These are phyloP conservation scores for Heliocybe sulcata DNA, from an alignment of 1,284 basidiomycete species.

Conservation along the genomic window DNA sequence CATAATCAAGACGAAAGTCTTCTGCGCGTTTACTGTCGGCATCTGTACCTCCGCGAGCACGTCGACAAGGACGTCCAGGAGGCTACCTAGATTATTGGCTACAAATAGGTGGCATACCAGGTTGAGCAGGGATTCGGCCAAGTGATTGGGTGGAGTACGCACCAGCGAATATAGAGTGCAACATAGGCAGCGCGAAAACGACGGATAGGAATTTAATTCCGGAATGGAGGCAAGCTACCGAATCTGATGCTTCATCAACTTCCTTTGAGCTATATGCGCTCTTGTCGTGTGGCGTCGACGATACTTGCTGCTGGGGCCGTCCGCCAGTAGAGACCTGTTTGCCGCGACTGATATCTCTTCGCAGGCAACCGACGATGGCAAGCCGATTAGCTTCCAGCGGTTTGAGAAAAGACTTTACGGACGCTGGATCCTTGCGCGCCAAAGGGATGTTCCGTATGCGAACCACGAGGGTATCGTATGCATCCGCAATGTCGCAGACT, in stretches of 20 bases:
- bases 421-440: not conserved
- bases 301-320: not conserved
- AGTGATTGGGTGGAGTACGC: not conserved
- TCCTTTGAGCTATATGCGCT: not conserved
- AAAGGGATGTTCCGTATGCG: not conserved
- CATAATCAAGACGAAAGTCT: not conserved
- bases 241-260: not conserved
- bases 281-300: not conserved
- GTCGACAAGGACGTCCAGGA: not conserved
- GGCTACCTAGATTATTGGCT: not conserved
- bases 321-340: not conserved
- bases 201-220: not conserved
- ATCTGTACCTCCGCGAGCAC: not conserved
- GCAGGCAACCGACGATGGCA: not conserved
- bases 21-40: not conserved
- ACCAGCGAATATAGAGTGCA: not conserved
- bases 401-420: not conserved
- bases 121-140: not conserved
- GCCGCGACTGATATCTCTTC: not conserved
- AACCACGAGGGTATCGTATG: not conserved
- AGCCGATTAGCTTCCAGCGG: not conserved
- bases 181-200: not conserved
- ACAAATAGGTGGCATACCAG: not conserved
- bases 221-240: not conserved
- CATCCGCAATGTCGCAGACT: not conserved